Evolutionary conservation across 2,329 filamentous ascomycete species (phyloP).

Genomic region (Talaromyces sp.): DNA sequence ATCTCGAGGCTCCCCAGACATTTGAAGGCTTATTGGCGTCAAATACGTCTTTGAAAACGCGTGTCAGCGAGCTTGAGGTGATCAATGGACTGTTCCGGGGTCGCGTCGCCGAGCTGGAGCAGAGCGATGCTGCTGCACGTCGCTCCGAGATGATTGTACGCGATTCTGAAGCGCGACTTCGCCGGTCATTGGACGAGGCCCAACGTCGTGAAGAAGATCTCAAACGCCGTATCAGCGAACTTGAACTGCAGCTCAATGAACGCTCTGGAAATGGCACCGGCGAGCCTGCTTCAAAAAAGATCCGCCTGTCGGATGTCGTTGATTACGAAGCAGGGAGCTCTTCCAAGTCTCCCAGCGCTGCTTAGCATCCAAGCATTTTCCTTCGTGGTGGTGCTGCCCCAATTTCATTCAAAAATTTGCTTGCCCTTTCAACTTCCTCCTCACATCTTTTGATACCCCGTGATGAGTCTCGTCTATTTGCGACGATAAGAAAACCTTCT

Average conservation of each 20-base stretch:
- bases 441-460: conserved; percentile 15
- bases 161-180: conserved; percentile 52
- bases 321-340: conserved; percentile 34
- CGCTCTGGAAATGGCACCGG: conserved; percentile 24
- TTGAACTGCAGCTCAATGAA: conserved; percentile 53
- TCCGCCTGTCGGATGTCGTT: conserved; percentile 51
- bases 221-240: conserved; percentile 74
- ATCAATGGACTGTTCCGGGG: conserved; percentile 82
- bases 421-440: conserved; percentile 18
- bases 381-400: not conserved
- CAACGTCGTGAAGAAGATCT: conserved; percentile 74
- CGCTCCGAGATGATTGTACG: conserved; percentile 52
- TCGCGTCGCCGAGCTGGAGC: conserved; percentile 69
- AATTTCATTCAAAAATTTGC: conserved; percentile 7
- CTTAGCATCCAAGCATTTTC: not conserved
- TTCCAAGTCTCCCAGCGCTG: conserved; percentile 28
- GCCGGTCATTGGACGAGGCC: conserved; percentile 66
- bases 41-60: conserved; percentile 86
- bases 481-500: conserved; percentile 3
- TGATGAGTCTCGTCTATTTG: conserved; percentile 7
- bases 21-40: conserved; percentile 74
- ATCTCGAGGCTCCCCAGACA: conserved; percentile 66
- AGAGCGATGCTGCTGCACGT: conserved; percentile 64
- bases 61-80: conserved; percentile 89
- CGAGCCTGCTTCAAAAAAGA: conserved; percentile 51